Evolutionary conservation across 2,329 filamentous ascomycete species (phyloP).

Genomic region (Blastomyces parvus): DNA sequence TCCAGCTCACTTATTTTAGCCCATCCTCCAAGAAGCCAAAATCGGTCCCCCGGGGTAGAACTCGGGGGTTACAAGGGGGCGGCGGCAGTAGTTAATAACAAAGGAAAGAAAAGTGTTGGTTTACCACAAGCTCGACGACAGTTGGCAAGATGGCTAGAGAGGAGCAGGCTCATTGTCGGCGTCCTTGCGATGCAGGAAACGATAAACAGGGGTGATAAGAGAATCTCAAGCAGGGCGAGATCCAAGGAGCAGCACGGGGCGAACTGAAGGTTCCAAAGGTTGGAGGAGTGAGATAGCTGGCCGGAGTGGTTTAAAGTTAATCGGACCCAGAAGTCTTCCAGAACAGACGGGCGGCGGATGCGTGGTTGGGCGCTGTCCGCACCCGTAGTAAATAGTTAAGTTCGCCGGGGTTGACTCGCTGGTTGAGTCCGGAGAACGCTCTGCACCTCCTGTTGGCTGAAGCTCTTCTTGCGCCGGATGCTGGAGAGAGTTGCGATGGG

Average conservation of each 20-base stretch:
- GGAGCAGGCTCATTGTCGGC: slow-evolving; percentile 2
- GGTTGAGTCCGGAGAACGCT: neutral
- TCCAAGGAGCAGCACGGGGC: neutral
- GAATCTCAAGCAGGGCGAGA: neutral
- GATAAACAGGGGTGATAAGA: neutral
- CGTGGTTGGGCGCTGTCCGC: neutral
- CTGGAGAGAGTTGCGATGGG: too few species aligned
- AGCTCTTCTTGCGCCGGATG: neutral
- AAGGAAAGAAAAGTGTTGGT: slow-evolving; percentile 5
- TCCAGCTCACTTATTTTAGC: neutral
- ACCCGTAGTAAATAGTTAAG: too few species aligned
- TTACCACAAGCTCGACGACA: slow-evolving; percentile 5
- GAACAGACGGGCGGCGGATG: neutral
- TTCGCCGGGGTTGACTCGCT: too few species aligned
- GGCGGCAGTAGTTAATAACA: neutral
- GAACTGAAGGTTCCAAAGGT: neutral
- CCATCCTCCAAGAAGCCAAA: neutral
- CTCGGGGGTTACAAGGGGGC: neutral
- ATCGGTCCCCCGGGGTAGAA: neutral
- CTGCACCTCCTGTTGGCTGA: neutral
- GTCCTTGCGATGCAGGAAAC: neutral
- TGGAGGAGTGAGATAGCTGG: neutral
- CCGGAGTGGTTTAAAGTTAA: neutral
- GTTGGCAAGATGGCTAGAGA: neutral
- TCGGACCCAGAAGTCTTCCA: neutral